Conservation (phyloP, 257 asterid species). For the Capsicum baccatum region DNA sequence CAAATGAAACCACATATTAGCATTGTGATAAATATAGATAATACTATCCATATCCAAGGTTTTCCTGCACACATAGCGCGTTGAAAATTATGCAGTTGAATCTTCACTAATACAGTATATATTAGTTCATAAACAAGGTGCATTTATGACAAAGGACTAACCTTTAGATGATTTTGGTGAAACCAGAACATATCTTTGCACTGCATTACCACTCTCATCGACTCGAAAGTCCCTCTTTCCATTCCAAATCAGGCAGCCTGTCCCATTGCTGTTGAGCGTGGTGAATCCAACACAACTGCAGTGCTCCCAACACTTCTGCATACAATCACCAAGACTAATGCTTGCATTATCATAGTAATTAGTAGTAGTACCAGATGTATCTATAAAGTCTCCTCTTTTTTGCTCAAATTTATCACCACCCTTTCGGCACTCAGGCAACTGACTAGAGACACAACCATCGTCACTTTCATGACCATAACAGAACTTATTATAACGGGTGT, state of each 20-base stretch:
- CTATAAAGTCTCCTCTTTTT: conserved; percentile 11
- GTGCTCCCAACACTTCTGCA: conserved; percentile 21
- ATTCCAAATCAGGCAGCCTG: neutral
- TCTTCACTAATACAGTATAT: neutral
- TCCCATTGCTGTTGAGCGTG: neutral
- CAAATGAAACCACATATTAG: conserved; percentile 15
- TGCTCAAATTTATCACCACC: conserved; percentile 23
- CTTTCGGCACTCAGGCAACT: conserved; percentile 34
- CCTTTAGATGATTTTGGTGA: conserved; percentile 16
- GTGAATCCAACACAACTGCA: conserved; percentile 11
- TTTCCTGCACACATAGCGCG: conserved; percentile 22
- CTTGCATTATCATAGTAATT: neutral
- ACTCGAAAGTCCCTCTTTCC: neutral
- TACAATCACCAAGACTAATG: conserved; percentile 26
- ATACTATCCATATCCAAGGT: conserved; percentile 37
- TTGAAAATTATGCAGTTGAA: neutral
- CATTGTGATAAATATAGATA: conserved; percentile 12
- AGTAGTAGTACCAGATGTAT: neutral
- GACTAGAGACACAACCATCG: conserved; percentile 36
- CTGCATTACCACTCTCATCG: conserved; percentile 5
- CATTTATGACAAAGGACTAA: neutral
- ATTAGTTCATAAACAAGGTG: neutral
- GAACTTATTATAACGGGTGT: neutral
- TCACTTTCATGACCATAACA: conserved; percentile 23
- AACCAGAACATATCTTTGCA: neutral